A percentile compares a stretch with the other conserved stretches of the same genome.
These are phyloP conservation scores for Jaapia argillacea DNA, from an alignment of 768 basidiomycete species.

Conservation along the genomic window DNA sequence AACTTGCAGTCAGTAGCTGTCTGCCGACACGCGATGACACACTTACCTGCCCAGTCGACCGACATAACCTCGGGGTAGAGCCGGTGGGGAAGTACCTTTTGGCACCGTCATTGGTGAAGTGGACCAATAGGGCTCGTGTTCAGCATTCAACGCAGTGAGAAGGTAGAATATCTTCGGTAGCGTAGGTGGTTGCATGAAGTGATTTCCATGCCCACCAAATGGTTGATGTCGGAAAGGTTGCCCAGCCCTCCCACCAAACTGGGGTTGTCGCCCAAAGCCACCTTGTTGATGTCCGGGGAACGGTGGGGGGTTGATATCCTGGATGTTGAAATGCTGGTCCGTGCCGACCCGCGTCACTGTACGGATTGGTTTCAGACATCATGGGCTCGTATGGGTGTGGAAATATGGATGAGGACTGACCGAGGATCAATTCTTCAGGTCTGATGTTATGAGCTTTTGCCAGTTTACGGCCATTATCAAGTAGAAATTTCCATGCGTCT, in stretches of 20 bases:
- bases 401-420: no score
- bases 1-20: no score
- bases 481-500: slow-evolving; percentile 30
- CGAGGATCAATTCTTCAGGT: slow-evolving; percentile 32
- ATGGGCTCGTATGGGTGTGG: no score
- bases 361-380: no score
- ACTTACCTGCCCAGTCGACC: no score
- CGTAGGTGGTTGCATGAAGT: slow-evolving; percentile 5
- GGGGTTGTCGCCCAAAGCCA: slow-evolving; percentile 6
- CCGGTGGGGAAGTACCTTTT: slow-evolving; percentile 7
- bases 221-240: slow-evolving; percentile 10
- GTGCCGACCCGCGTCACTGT: no score
- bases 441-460: slow-evolving; percentile 22
- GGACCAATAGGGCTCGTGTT: slow-evolving; percentile 29
- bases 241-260: no score
- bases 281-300: slow-evolving; percentile 6
- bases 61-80: slow-evolving; percentile 18
- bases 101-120: slow-evolving; percentile 19
- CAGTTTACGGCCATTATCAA: slow-evolving; percentile 21
- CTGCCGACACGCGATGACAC: no score
- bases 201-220: slow-evolving; percentile 5
- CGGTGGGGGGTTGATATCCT: not conserved
- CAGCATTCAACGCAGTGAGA: slow-evolving; percentile 26
- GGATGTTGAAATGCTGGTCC: slow-evolving; percentile 11
- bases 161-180: slow-evolving; percentile 32